Evolutionary conservation across 2,329 filamentous ascomycete species (phyloP).

Genomic region (Sporothrix dimorphospora): DNA sequence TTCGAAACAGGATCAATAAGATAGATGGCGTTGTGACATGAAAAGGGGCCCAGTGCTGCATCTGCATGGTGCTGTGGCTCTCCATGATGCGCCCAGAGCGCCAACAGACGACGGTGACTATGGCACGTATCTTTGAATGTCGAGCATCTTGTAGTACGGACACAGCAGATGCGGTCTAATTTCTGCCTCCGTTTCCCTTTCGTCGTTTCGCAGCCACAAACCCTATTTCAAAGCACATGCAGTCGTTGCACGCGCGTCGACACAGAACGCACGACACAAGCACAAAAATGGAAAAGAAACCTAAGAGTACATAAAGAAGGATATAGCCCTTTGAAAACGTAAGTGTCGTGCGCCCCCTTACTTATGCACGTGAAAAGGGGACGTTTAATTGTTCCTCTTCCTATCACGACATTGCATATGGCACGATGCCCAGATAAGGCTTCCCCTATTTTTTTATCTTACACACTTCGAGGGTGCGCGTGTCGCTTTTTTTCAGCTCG

Average conservation of each 20-base stretch:
- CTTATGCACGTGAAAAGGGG: slow-evolving; percentile 12
- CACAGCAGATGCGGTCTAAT: not conserved
- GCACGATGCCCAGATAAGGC: not conserved
- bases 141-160: not conserved
- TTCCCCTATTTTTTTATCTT: slow-evolving; percentile 1
- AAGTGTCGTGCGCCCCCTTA: not conserved
- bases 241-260: not conserved
- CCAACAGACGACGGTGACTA: not conserved
- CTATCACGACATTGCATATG: not conserved
- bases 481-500: slow-evolving; percentile 1
- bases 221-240: not conserved
- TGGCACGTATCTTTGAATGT: not conserved
- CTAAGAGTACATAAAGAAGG: too few species aligned
- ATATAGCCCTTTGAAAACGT: not conserved
- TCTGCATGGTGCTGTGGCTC: not conserved
- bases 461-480: too few species aligned
- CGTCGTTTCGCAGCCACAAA: not conserved
- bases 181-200: not conserved
- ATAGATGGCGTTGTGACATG: not conserved
- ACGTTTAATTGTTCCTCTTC: not conserved
- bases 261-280: not conserved
- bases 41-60: not conserved
- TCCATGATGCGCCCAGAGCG: not conserved
- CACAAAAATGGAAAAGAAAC: not conserved
- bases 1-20: not conserved